A percentile compares a stretch with the other conserved stretches of the same genome.
Conservation (phyloP, 306 rosid genomes). For the Morella rubra region DNA sequence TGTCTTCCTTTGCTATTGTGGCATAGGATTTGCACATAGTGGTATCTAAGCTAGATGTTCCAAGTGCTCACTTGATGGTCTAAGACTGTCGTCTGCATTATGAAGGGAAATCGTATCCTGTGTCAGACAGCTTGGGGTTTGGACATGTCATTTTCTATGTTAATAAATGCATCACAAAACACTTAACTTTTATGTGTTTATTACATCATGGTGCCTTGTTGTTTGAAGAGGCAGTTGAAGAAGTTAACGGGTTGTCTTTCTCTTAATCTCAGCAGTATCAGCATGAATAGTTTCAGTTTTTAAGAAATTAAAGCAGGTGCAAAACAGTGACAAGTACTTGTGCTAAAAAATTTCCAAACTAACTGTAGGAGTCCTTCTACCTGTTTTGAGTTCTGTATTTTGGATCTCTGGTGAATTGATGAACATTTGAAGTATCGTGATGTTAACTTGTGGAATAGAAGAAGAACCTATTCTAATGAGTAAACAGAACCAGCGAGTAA, state of each 20-base stretch:
- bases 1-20: not conserved
- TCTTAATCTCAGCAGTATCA: not conserved
- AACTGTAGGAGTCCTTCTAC: not conserved
- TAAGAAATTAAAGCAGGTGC: not conserved
- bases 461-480: not conserved
- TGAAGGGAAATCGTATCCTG: no score
- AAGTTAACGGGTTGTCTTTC: not conserved
- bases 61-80: no score
- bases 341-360: not conserved
- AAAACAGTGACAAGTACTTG: not conserved
- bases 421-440: not conserved
- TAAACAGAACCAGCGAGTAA: not conserved
- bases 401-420: not conserved
- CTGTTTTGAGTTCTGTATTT: not conserved
- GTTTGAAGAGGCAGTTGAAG: not conserved
- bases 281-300: not conserved
- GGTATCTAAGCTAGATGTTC: no score
- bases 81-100: no score
- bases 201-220: not conserved
- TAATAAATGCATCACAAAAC: not conserved
- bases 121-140: no score
- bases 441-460: not conserved
- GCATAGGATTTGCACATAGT: not conserved
- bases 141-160: not conserved
- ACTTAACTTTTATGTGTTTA: no score